Evolutionary conservation across 176 grass and related monocot genomes (phyloP).

Genomic region (Lolium rigidum): DNA sequence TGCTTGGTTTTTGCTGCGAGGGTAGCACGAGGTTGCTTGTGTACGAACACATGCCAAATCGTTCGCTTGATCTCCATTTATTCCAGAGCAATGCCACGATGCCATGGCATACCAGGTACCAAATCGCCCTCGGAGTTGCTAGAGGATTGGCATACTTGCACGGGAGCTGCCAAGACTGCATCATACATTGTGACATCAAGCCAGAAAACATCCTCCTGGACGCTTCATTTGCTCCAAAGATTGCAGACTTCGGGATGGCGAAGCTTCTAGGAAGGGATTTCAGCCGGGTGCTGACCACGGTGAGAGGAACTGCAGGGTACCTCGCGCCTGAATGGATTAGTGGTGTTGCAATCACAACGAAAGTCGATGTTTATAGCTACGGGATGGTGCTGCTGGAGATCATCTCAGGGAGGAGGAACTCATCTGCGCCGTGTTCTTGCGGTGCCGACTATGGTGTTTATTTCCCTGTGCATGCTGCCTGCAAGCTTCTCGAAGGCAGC

Average conservation of each 20-base stretch:
- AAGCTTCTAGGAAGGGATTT: slow-evolving; percentile 45
- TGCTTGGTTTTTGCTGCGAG: slow-evolving; percentile 61
- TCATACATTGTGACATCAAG: slow-evolving; percentile 55
- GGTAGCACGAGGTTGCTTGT: slow-evolving; percentile 49
- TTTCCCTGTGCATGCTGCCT: slow-evolving; percentile 42
- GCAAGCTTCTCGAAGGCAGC: slow-evolving; percentile 24
- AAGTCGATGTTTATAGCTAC: slow-evolving; percentile 46
- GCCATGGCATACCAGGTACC: slow-evolving; percentile 56
- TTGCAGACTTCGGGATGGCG: slow-evolving; percentile 49
- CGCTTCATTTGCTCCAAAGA: slow-evolving; percentile 29
- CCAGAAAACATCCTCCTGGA: slow-evolving; percentile 49
- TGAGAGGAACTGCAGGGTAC: slow-evolving; percentile 43
- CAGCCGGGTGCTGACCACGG: slow-evolving; percentile 46
- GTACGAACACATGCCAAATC: slow-evolving; percentile 64
- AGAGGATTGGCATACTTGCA: slow-evolving; percentile 69
- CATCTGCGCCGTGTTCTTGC: not conserved
- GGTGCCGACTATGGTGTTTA: not conserved
- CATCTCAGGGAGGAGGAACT: slow-evolving; percentile 48
- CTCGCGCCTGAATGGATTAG: slow-evolving; percentile 54
- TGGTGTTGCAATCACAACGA: slow-evolving; percentile 31
- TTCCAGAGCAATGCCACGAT: slow-evolving; percentile 37
- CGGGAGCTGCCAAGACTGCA: slow-evolving; percentile 51
- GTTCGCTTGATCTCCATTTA: slow-evolving; percentile 55
- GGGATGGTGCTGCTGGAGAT: slow-evolving; percentile 52
- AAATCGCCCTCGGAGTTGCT: slow-evolving; percentile 62